These are phyloP conservation scores for Tetrahymena borealis DNA, from an alignment of 73 alveolate genomes.

Conservation along the genomic window DNA sequence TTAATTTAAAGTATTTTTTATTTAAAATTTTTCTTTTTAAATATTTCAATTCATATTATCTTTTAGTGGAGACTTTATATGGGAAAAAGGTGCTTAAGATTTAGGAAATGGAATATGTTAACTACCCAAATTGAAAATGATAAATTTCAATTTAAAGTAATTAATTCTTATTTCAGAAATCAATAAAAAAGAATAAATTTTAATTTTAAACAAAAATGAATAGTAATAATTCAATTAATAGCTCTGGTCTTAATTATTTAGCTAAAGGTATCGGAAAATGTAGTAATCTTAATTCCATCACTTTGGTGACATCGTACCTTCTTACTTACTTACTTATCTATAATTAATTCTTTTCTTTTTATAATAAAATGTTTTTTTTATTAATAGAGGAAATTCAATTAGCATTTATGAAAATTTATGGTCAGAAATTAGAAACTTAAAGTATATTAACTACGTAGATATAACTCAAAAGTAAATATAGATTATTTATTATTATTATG, in stretches of 20 bases:
- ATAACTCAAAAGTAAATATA: too few relatives aligned
- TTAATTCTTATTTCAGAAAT: not conserved
- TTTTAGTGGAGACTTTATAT: not conserved
- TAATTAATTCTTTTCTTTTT: too few relatives aligned
- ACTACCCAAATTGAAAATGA: not conserved
- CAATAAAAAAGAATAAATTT: not conserved
- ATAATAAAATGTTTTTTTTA: too few relatives aligned
- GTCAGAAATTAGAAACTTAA: too few relatives aligned
- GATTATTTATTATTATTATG: too few relatives aligned
- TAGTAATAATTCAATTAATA: not conserved
- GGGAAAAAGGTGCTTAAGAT: not conserved
- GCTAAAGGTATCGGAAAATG: not conserved
- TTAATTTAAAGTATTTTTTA: not conserved
- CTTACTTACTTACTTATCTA: not conserved
- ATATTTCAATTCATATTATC: not conserved
- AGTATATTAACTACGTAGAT: too few relatives aligned
- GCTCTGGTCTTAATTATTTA: not conserved
- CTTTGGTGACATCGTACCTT: not conserved
- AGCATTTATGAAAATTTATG: too few relatives aligned
- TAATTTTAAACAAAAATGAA: not conserved
- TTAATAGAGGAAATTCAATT: too few relatives aligned
- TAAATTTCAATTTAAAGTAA: not conserved
- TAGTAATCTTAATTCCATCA: not conserved
- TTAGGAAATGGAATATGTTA: not conserved
- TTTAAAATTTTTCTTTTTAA: not conserved